Percentiles rank a stretch among this genome's conserved stretches.
These are phyloP conservation scores for Hemileia vastatrix DNA, from an alignment of 1,284 basidiomycete genomes.

Conservation along the genomic window DNA sequence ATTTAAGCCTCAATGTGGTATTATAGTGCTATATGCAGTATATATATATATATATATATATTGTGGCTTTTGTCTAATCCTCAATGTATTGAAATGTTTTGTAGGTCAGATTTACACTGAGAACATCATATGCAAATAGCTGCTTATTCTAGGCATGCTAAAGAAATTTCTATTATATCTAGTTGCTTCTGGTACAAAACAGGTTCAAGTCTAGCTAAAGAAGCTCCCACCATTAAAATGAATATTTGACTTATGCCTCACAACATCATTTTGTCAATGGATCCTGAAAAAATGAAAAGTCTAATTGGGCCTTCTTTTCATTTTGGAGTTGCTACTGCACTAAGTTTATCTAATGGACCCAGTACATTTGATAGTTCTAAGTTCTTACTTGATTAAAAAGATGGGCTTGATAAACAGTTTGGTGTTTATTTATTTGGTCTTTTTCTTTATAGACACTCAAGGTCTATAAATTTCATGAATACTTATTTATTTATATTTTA, in stretches of 20 bases:
- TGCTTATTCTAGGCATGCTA: conserved; percentile 28
- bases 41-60: no score
- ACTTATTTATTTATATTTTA: no score
- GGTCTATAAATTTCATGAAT: conserved; percentile 69
- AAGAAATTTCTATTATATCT: conserved; percentile 27
- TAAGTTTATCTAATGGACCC: conserved; percentile 70
- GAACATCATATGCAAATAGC: conserved; percentile 26
- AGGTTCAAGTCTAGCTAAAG: conserved; percentile 15
- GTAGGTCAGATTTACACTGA: conserved; percentile 9
- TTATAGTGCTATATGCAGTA: no score
- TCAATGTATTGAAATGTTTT: not conserved
- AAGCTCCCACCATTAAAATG: conserved; percentile 53
- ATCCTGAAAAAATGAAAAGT: conserved; percentile 59
- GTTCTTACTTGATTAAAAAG: conserved; percentile 84
- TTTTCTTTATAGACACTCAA: conserved; percentile 81
- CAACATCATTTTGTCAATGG: conserved; percentile 57
- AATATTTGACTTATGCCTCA: conserved; percentile 62
- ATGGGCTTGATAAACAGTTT: conserved; percentile 74
- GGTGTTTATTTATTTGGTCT: conserved; percentile 90
- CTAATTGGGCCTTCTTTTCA: conserved; percentile 91
- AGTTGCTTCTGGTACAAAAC: conserved; percentile 16
- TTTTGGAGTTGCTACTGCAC: conserved; percentile 83
- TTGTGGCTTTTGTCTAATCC: not conserved
- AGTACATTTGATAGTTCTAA: conserved; percentile 74
- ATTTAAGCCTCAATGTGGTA: no score